Percentiles rank a stretch among this genome's conserved stretches.
phyloP scores from a whole-genome alignment of 106 monocot genomes.

The Acorus calamus region DNA sequence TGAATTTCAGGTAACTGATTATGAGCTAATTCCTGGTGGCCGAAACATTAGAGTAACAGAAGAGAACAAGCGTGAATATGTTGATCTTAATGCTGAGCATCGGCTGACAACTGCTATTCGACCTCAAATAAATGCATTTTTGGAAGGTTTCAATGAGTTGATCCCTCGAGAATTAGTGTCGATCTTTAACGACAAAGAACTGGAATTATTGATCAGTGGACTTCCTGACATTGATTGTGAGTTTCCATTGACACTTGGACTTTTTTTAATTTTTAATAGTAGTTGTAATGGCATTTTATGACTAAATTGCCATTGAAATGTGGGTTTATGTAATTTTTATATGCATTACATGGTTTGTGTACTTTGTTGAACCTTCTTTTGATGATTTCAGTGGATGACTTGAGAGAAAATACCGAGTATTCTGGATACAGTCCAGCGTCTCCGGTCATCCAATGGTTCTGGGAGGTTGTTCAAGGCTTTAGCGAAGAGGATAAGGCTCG shows the following conservation, averaged over 20 bases:
- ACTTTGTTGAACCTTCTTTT: background rate
- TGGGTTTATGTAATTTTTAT: too few species aligned
- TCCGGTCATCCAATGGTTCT: slow-evolving; percentile 98
- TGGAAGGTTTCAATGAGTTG: slow-evolving; percentile 93
- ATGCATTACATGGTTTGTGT: background rate
- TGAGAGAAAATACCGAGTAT: slow-evolving; percentile 91
- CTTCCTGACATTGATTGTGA: slow-evolving; percentile 98
- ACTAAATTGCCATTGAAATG: too few species aligned
- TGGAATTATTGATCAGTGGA: slow-evolving; percentile 92
- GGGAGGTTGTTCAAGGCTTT: slow-evolving; percentile 91
- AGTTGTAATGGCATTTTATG: too few species aligned
- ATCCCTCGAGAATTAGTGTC: slow-evolving; percentile 75
- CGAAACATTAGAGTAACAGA: slow-evolving; percentile 90
- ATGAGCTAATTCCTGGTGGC: slow-evolving; percentile 91
- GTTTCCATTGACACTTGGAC: slow-evolving; percentile 4
- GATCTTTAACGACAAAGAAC: slow-evolving; percentile 96
- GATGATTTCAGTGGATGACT: slow-evolving; percentile 74
- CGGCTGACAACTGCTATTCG: slow-evolving; percentile 88
- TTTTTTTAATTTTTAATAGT: too few species aligned
- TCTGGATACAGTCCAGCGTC: slow-evolving; percentile 90
- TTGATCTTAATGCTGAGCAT: slow-evolving; percentile 87
- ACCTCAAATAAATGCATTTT: slow-evolving; percentile 89
- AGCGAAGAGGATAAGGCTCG: slow-evolving; percentile 99
- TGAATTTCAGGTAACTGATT: slow-evolving; percentile 73
- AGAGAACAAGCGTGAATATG: slow-evolving; percentile 97